A percentile compares a stretch with the other conserved stretches of the same genome.
Evolutionary conservation across 2,329 filamentous ascomycete genomes (phyloP).

Genomic region (Dendrostoma leiphaemia): DNA sequence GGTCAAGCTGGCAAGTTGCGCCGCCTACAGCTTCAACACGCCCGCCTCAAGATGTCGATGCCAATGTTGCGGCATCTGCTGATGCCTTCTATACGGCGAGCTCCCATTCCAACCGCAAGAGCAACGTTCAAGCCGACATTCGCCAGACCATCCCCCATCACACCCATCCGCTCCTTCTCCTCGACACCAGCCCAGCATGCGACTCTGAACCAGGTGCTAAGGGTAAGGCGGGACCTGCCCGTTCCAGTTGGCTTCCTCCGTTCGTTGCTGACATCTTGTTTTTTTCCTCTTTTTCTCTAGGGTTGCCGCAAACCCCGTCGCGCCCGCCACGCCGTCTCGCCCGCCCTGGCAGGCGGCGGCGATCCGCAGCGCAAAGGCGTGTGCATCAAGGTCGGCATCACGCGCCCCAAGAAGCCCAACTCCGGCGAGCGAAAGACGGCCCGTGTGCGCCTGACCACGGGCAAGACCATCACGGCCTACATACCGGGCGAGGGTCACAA

Average conservation of each 20-base stretch:
- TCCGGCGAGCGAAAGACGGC: constrained; percentile 96
- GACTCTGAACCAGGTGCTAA: constrained; percentile 72
- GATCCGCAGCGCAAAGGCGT: constrained; percentile 91
- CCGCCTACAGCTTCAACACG: not conserved
- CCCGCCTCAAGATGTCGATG: constrained; percentile 29
- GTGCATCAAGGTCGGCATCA: constrained; percentile 89
- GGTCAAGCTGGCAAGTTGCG: not conserved
- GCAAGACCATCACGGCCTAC: constrained; percentile 85
- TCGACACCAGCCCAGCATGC: constrained; percentile 51
- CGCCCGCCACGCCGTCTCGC: constrained; percentile 83
- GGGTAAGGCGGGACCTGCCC: constrained; percentile 37
- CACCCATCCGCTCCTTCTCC: constrained; percentile 30
- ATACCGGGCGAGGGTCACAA: constrained; percentile 98
- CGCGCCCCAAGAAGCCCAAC: constrained; percentile 98
- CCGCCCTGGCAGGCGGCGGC: constrained; percentile 67
- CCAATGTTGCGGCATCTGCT: constrained; percentile 34
- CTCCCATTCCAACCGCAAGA: constrained; percentile 6
- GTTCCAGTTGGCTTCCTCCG: no score
- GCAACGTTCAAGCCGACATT: constrained; percentile 15
- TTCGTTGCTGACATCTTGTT: not conserved
- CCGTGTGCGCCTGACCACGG: constrained; percentile 83
- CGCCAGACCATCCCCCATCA: constrained; percentile 22
- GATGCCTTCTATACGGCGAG: constrained; percentile 28
- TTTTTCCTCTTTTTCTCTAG: constrained; percentile 29
- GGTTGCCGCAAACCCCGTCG: constrained; percentile 78